A percentile compares a stretch with the other conserved stretches of the same genome.
Conservation (phyloP, 2,329 filamentous ascomycete genomes). For the Cercospora berteroae region DNA sequence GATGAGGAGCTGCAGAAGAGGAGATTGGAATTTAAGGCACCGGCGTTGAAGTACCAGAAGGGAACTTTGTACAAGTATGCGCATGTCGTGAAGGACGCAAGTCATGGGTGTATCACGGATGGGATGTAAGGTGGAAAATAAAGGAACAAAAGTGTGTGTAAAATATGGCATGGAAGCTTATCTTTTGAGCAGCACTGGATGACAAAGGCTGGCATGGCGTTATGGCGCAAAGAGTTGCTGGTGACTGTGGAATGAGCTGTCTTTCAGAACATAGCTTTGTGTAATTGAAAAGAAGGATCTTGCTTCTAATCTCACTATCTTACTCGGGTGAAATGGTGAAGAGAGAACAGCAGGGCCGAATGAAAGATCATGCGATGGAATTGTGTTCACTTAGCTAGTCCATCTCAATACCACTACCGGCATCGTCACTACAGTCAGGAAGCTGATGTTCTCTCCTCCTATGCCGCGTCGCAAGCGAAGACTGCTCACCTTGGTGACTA, state of each 20-base stretch:
- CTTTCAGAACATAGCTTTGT: background rate
- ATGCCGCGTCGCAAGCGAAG: background rate
- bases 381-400: too few species aligned
- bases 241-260: too few species aligned
- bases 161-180: background rate
- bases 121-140: constrained; percentile 1
- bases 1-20: constrained; percentile 60
- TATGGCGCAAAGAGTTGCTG: background rate
- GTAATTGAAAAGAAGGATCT: background rate
- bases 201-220: background rate
- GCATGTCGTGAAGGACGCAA: constrained; percentile 56
- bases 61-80: constrained; percentile 61
- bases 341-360: too few species aligned
- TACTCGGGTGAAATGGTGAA: too few species aligned
- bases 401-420: too few species aligned
- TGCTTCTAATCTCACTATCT: background rate
- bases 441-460: background rate
- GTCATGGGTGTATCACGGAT: constrained; percentile 60
- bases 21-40: constrained; percentile 53
- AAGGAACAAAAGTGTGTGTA: background rate
- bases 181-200: background rate
- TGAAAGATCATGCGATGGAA: too few species aligned
- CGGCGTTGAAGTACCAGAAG: constrained; percentile 56
- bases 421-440: too few species aligned
- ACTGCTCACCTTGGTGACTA: background rate